Percentiles rank a stretch among this genome's conserved stretches.
Evolutionary conservation across 805 yeast genomes (phyloP).

Genomic region (Pichia thaimueangensis): DNA sequence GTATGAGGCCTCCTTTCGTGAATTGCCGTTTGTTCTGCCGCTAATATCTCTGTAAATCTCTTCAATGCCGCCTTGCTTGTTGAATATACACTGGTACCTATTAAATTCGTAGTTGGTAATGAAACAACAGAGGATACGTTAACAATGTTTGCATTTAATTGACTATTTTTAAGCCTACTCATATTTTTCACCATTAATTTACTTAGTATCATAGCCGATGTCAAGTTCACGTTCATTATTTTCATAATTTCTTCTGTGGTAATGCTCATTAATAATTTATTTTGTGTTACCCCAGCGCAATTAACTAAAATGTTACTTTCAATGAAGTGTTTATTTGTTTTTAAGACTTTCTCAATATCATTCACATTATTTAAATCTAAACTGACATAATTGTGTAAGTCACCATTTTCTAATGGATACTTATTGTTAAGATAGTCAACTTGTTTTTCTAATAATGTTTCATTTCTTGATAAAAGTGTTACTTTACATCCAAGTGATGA

Average conservation of each 20-base stretch:
- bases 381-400: conserved; percentile 28
- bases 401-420: conserved; percentile 10
- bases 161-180: neutral
- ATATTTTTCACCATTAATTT: conserved; percentile 37
- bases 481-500: conserved; percentile 47
- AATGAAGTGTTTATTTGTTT: conserved; percentile 25
- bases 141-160: conserved; percentile 27
- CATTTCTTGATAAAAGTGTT: conserved; percentile 46
- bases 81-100: conserved; percentile 60
- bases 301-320: conserved; percentile 46
- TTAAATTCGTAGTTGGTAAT: conserved; percentile 17
- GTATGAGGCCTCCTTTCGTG: conserved; percentile 25
- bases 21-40: conserved; percentile 44
- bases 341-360: conserved; percentile 12
- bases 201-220: conserved; percentile 55
- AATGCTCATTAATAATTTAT: conserved; percentile 42
- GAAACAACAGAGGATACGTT: conserved; percentile 59
- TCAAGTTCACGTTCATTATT: conserved; percentile 50
- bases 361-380: conserved; percentile 29
- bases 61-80: conserved; percentile 67
- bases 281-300: conserved; percentile 63
- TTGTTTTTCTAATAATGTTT: conserved; percentile 28
- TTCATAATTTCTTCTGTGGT: conserved; percentile 34
- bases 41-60: conserved; percentile 54
- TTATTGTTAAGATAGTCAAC: conserved; percentile 15